phyloP scores from a whole-genome alignment of 371 early-diverging fungal genomes.

The Smittium mucronatum region DNA sequence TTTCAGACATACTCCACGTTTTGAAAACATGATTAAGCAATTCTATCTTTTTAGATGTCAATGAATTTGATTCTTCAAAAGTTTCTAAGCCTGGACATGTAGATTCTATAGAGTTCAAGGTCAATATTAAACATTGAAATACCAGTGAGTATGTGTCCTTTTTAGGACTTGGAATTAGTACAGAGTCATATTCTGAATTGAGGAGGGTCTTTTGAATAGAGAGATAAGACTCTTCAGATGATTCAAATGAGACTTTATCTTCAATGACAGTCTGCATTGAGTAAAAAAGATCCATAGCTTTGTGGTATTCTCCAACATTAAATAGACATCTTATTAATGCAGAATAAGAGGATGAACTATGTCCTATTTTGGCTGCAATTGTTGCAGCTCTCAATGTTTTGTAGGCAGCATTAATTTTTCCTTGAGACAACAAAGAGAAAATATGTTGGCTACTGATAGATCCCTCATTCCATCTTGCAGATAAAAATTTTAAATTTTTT shows the following conservation, averaged over 20 bases:
- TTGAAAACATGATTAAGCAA: background rate
- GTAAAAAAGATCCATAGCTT: slow-evolving; percentile 7
- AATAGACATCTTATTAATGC: background rate
- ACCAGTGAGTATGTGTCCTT: slow-evolving; percentile 8
- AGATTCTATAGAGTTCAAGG: too few species aligned
- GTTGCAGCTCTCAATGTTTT: background rate
- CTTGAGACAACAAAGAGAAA: slow-evolving; percentile 1
- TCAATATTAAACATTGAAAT: slow-evolving; percentile 4
- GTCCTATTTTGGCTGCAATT: background rate
- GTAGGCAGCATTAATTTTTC: background rate
- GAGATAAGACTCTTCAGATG: background rate
- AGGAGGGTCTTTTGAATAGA: background rate
- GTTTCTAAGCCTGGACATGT: too few species aligned
- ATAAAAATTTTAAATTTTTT: background rate
- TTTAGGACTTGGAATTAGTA: background rate
- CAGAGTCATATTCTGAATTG: background rate
- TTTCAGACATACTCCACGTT: background rate
- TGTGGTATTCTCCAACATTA: background rate
- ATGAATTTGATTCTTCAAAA: background rate
- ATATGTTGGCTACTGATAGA: slow-evolving; percentile 3
- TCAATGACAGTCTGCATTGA: background rate
- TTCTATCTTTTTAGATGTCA: background rate
- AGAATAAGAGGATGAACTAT: background rate
- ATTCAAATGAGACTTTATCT: background rate
- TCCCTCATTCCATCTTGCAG: background rate